These are phyloP conservation scores for Xylariaceae sp. DNA, from an alignment of 2,329 filamentous ascomycete species.

Conservation along the genomic window DNA sequence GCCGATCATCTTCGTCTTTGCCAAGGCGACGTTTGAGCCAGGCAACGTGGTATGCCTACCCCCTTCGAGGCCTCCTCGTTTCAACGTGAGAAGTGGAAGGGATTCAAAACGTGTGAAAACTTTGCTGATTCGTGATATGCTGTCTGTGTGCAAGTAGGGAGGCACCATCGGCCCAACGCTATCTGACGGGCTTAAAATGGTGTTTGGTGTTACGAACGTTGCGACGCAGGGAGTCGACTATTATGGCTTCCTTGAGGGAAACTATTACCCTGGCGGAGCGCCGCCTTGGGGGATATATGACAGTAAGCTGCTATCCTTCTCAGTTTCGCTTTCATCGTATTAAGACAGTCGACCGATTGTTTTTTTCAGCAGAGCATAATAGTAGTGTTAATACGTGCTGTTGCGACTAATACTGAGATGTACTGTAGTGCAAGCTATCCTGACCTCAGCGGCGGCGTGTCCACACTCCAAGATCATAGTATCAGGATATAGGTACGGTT, in stretches of 20 bases:
- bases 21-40: constrained; percentile 40
- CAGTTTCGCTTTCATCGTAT: background rate
- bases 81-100: too few relatives aligned
- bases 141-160: constrained; percentile 23
- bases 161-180: constrained; percentile 37
- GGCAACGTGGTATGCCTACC: constrained; percentile 41
- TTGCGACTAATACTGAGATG: too few relatives aligned
- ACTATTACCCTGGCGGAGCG: constrained; percentile 41
- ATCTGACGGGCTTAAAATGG: constrained; percentile 37
- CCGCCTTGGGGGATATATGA: constrained; percentile 41
- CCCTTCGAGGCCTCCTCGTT: too few relatives aligned
- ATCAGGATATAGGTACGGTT: constrained; percentile 37
- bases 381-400: too few relatives aligned
- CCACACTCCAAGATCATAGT: constrained; percentile 38
- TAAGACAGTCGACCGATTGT: too few relatives aligned
- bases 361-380: too few relatives aligned
- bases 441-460: constrained; percentile 36
- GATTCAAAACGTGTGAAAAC: too few relatives aligned
- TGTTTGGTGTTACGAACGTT: constrained; percentile 39
- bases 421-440: constrained; percentile 35
- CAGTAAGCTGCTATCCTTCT: constrained; percentile 19
- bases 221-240: constrained; percentile 41
- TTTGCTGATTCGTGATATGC: background rate
- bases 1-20: constrained; percentile 41
- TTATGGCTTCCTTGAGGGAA: constrained; percentile 38